Evolutionary conservation across 2,329 filamentous ascomycete genomes (phyloP).

Genomic region (Calonectria pseudoreteaudii): DNA sequence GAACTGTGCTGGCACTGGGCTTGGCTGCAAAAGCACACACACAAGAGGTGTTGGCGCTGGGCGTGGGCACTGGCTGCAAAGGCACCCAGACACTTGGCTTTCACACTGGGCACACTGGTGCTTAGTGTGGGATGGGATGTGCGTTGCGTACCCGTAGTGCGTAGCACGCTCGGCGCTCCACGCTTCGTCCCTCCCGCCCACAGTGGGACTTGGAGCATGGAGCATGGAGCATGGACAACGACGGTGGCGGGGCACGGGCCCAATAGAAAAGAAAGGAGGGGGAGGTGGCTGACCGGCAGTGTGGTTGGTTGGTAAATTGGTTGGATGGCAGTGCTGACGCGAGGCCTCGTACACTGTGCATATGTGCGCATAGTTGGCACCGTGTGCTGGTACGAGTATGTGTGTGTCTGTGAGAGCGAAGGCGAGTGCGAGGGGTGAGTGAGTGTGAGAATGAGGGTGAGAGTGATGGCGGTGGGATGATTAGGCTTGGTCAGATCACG

Average conservation of each 20-base stretch:
- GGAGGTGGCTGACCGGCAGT: constrained; percentile 1
- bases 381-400: neutral
- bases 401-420: neutral
- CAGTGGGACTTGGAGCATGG: neutral
- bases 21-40: neutral
- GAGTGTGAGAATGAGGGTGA: neutral
- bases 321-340: constrained; percentile 10
- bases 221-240: constrained; percentile 2
- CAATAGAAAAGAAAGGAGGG: constrained; percentile 10
- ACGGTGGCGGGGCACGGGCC: constrained; percentile 1
- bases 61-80: neutral
- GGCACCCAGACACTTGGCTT: neutral
- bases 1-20: neutral
- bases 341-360: neutral
- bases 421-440: neutral
- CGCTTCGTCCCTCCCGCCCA: neutral
- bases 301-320: neutral
- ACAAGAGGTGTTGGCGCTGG: neutral
- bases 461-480: neutral
- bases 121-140: neutral
- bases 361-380: too few species aligned
- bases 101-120: neutral
- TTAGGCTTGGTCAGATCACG: constrained; percentile 1
- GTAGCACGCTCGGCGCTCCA: neutral
- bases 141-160: neutral